Evolutionary conservation across 352 stramenopile species (phyloP), one percentile per base, ranked within the genome.

Genomic region (Aphanomyces astaci): DNA sequence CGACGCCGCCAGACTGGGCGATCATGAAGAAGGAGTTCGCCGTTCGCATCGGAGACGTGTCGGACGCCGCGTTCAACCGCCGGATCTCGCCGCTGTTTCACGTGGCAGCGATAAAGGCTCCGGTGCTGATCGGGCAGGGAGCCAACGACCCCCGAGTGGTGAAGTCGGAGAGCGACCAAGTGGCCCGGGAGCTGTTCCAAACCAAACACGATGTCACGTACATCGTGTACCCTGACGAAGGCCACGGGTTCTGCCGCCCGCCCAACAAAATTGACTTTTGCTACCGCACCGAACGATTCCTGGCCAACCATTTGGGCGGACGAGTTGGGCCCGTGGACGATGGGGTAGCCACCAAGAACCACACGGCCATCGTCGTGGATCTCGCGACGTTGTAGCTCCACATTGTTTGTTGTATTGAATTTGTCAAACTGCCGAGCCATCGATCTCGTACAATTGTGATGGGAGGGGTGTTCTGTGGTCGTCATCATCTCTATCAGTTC

Each of bases 121-220:
- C 86, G 24, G 72, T 95, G 49, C 72, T 95, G 19, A 91, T 95
- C 70, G 80, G 75, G 15, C 86, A 95, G 40, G 86, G 86, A 49
- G 80, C 79, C 39, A 92, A 95, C 71, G 84, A 95, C 70, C 84
- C 86, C 10, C 75, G 84, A 32, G 86, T 95, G 1, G 86, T 84
- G 64, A 75, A 86, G 51, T 66, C 76, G 30, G 82, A 90, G 70
- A 81, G 82, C 30, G 79, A 89, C 64, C 79, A 90, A 74, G 88
- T 92, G 63, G 82, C 78, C n/a, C 85, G 85, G 60, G 75, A 76
- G 33, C 80, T 92, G 52, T 71, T 78, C 45, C 75, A 75, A 39
- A 89, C 86, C 66, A 82, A 84, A 53, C 86, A 86, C 62, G 74
- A 83, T 39, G 84, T 92, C n/a, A 73, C 85, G 71, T 94, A 92